phyloP scores from a whole-genome alignment of 2,329 filamentous ascomycete genomes.

The Talaromyces albobiverticillius region DNA sequence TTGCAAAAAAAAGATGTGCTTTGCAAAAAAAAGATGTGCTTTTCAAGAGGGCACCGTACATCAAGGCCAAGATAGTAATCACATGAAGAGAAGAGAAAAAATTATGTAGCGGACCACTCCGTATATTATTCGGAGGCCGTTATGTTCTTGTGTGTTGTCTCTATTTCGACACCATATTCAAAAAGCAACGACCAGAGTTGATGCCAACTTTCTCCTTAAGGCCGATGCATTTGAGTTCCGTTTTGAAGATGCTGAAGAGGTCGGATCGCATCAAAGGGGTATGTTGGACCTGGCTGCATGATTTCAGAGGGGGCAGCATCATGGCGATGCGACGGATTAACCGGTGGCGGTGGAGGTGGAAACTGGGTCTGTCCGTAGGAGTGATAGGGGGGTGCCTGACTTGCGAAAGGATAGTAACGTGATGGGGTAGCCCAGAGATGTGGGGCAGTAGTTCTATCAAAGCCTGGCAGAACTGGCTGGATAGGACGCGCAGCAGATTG shows the following conservation, averaged over 20 bases:
- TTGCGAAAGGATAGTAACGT: neutral
- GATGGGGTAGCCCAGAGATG: constrained; percentile 2
- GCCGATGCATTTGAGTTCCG: constrained; percentile 1
- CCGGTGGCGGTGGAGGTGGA: neutral
- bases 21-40: neutral
- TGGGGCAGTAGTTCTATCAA: constrained; percentile 3
- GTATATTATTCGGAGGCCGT: too few species aligned
- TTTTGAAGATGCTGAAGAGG: constrained; percentile 4
- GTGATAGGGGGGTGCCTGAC: neutral
- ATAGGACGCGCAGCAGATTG: neutral
- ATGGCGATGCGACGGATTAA: constrained; percentile 1
- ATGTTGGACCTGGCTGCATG: neutral
- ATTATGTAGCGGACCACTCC: too few species aligned
- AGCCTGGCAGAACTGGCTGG: constrained; percentile 1
- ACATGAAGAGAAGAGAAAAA: neutral
- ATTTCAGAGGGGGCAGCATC: neutral
- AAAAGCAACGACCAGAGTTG: neutral
- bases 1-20: neutral
- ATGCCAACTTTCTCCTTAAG: neutral
- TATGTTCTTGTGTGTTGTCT: neutral
- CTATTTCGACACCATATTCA: neutral
- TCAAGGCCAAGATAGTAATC: neutral
- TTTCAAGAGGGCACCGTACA: neutral
- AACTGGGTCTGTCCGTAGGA: constrained; percentile 1
- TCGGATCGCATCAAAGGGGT: constrained; percentile 5